phyloP scores from a whole-genome alignment of 176 grass and related monocot genomes.

The Hordeum marinum region DNA sequence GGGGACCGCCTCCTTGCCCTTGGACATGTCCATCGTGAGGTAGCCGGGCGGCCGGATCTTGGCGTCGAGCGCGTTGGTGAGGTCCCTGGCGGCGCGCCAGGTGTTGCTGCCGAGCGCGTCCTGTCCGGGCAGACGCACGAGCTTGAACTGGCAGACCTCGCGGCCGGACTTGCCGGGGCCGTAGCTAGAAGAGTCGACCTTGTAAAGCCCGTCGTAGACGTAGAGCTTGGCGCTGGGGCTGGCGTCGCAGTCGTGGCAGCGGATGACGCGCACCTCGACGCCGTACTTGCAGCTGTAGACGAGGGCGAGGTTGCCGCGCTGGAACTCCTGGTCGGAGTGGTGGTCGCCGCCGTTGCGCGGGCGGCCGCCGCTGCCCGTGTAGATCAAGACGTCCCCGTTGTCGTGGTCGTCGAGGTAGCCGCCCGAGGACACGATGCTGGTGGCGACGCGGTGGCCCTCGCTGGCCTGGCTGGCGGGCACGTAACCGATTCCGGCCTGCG shows the following conservation, averaged over 20 bases:
- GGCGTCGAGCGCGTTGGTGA: slow-evolving; percentile 32
- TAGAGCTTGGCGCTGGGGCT: slow-evolving; percentile 51
- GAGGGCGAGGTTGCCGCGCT: slow-evolving; percentile 72
- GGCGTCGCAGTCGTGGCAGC: slow-evolving; percentile 31
- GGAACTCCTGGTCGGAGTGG: slow-evolving; percentile 47
- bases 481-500: slow-evolving; percentile 69
- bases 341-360: slow-evolving; percentile 34
- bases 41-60: slow-evolving; percentile 30
- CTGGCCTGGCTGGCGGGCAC: slow-evolving; percentile 37
- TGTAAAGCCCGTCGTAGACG: slow-evolving; percentile 90
- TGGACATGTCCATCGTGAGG: slow-evolving; percentile 55
- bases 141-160: slow-evolving; percentile 61
- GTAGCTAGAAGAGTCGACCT: slow-evolving; percentile 36
- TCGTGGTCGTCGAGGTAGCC: slow-evolving; percentile 74
- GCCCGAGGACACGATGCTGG: slow-evolving; percentile 81
- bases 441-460: slow-evolving; percentile 69
- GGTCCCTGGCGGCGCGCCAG: slow-evolving; percentile 26
- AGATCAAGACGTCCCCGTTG: slow-evolving; percentile 62
- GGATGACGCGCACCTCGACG: slow-evolving; percentile 77
- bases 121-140: slow-evolving; percentile 54
- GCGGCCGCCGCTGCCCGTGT: slow-evolving; percentile 79
- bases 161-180: slow-evolving; percentile 46
- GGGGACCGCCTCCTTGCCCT: slow-evolving; percentile 31
- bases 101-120: slow-evolving; percentile 42
- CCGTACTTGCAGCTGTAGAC: slow-evolving; percentile 63